Percentiles rank a stretch among this genome's conserved stretches.
phyloP scores from a whole-genome alignment of 306 rosid genomes.

The Cyamopsis tetragonoloba region DNA sequence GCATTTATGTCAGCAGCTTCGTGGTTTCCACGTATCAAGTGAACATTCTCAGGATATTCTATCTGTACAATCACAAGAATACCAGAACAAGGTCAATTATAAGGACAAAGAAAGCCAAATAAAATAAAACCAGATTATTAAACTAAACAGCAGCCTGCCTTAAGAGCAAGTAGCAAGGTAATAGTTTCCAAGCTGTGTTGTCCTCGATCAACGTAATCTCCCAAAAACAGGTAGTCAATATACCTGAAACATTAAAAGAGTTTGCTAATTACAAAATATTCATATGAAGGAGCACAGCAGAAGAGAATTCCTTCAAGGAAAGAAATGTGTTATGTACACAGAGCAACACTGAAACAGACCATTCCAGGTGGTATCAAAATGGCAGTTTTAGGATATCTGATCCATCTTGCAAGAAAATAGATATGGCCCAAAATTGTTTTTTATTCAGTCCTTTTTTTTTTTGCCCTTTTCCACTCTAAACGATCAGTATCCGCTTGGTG shows the following conservation, averaged over 20 bases:
- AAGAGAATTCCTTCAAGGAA: not conserved
- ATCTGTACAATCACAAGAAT: constrained; percentile 62
- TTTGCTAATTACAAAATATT: constrained; percentile 23
- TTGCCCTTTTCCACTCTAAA: too few species aligned
- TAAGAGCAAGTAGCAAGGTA: constrained; percentile 93
- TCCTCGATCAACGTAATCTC: constrained; percentile 99
- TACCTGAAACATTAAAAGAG: constrained; percentile 57
- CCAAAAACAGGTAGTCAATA: constrained; percentile 97
- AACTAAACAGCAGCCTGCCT: constrained; percentile 51
- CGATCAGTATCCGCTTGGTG: too few species aligned
- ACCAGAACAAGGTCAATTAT: constrained; percentile 21
- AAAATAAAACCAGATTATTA: constrained; percentile 10
- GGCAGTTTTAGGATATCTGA: too few species aligned
- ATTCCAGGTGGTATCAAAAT: too few species aligned
- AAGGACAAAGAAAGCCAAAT: constrained; percentile 10
- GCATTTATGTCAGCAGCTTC: constrained; percentile 99
- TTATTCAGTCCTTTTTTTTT: too few species aligned
- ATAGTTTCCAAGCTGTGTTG: constrained; percentile 99
- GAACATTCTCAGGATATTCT: constrained; percentile 93
- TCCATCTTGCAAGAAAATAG: too few species aligned
- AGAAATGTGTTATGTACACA: constrained; percentile 13
- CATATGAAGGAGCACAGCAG: constrained; percentile 15
- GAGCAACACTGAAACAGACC: constrained; percentile 24
- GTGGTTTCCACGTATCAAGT: constrained; percentile 98
- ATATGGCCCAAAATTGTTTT: too few species aligned